Percentiles rank a stretch among this genome's conserved stretches.
phyloP scores from a whole-genome alignment of 805 yeast genomes.

The Tetrapisispora phaffii region DNA sequence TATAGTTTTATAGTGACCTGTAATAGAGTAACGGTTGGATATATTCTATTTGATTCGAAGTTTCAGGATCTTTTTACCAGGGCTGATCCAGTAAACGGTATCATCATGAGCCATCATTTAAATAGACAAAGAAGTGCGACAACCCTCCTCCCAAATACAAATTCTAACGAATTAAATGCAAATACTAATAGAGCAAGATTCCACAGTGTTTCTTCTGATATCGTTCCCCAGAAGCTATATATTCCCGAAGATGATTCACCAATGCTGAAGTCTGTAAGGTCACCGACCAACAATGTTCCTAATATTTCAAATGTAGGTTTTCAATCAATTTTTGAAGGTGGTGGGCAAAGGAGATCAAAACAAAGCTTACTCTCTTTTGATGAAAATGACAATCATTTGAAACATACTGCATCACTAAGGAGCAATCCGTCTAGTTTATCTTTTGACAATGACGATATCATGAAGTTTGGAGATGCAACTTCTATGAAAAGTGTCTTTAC shows the following conservation, averaged over 20 bases:
- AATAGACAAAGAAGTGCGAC: conserved; percentile 12
- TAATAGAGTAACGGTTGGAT: too few species aligned
- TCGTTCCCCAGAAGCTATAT: conserved; percentile 23
- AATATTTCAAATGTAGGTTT: conserved; percentile 23
- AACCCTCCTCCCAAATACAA: conserved; percentile 1
- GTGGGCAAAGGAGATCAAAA: conserved; percentile 15
- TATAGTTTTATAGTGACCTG: not conserved
- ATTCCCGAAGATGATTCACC: conserved; percentile 12
- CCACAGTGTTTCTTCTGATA: conserved; percentile 24
- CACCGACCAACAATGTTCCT: conserved; percentile 11
- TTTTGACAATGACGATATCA: not conserved
- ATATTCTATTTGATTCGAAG: too few species aligned
- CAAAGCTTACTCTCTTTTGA: conserved; percentile 9
- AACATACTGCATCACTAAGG: not conserved
- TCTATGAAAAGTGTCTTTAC: conserved; percentile 6
- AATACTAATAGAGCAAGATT: conserved; percentile 7
- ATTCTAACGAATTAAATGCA: not conserved
- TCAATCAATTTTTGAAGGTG: conserved; percentile 20
- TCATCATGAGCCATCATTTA: conserved; percentile 5
- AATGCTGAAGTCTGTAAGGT: conserved; percentile 2
- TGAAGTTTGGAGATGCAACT: conserved; percentile 1
- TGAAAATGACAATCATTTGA: not conserved
- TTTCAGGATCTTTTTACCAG: too few species aligned
- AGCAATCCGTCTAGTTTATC: not conserved
- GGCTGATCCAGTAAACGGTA: too few species aligned